A percentile compares a stretch with the other conserved stretches of the same genome.
These are phyloP conservation scores for Aureobasidium sp. DNA, from an alignment of 2,329 filamentous ascomycete species.

Conservation along the genomic window DNA sequence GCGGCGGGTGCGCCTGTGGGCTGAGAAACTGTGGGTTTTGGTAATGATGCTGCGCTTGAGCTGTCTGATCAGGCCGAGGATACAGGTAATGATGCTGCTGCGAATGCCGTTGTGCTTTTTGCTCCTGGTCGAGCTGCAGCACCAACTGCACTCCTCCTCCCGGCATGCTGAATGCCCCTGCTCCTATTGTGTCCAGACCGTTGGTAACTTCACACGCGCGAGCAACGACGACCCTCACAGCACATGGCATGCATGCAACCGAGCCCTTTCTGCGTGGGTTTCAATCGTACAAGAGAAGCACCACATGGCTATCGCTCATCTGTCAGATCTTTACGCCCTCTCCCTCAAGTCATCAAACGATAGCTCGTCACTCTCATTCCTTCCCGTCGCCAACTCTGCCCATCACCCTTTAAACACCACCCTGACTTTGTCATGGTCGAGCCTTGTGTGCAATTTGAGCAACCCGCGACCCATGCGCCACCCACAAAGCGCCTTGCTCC, in stretches of 20 bases:
- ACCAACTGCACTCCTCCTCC: slow-evolving; percentile 4
- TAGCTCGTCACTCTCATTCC: background rate
- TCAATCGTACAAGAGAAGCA: background rate
- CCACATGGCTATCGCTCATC: background rate
- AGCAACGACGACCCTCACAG: background rate
- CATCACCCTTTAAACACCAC: background rate
- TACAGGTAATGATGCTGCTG: background rate
- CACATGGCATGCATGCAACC: background rate
- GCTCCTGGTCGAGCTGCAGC: slow-evolving; percentile 1
- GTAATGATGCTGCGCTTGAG: background rate
- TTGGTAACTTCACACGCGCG: background rate
- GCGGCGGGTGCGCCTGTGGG: background rate
- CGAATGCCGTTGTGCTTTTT: background rate
- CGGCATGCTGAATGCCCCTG: background rate
- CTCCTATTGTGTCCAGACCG: background rate
- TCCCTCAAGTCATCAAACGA: background rate
- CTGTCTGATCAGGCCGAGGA: background rate
- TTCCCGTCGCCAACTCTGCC: background rate
- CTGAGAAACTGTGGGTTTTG: background rate
- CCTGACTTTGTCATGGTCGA: slow-evolving; percentile 2
- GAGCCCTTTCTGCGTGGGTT: background rate
- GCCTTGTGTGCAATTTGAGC: slow-evolving; percentile 5
- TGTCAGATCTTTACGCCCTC: background rate
- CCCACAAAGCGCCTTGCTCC: background rate
- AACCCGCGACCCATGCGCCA: background rate